Base-by-base conservation (phyloP, 768 basidiomycete species). In the Mrakia blollopis region DNA sequence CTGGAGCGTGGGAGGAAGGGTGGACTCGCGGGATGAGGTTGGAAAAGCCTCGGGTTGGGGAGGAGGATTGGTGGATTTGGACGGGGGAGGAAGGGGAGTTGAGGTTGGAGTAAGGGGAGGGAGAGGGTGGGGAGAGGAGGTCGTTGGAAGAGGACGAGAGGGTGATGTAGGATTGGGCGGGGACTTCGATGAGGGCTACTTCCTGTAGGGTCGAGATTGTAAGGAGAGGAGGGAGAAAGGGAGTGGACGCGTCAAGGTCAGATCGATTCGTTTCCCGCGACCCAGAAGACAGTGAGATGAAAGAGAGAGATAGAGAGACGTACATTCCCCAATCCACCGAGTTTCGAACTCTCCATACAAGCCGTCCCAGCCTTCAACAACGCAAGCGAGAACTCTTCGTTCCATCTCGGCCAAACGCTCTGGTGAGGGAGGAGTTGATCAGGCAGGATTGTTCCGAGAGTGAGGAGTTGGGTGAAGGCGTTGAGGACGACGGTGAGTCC, bases 401-500 rank as follows among this genome's bases (percentile, higher is more conserved):
- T 71, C 44, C 32, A 30, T 1, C 13, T 39, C 16, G 69, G 76
- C 62, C 47, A 60, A 8, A 63, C 50, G 52, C 41, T 47, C 37
- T 57, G 23, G 30, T 71, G 76, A 8, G 76, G 76, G 32, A 77
- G 70, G 2, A 77, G 70, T 23, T 63, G 50, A 30, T 25, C 41
- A 37, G 39, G 18, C 18, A 23, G 2, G 70, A 77, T 47, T 16
- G n/a, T 41, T 11, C 76, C 76, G 14, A 72, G 28, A 2, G 76
- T 77, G 70, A 77, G 68, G 1, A 65, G 35, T 41, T 71, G 70
- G 13, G 69, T 72, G 35, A 77, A 39, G 1, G 44, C 44, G 23
- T 71, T 77, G 70, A 77, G 76, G 21, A 28, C 18, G 32, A 60
- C 70, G n/a, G 76, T 77, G 44, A 77, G 69, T 21, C 41, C 41